Conservation (phyloP, 2,329 filamentous ascomycete species). For the Sclerotinia trifoliorum region DNA sequence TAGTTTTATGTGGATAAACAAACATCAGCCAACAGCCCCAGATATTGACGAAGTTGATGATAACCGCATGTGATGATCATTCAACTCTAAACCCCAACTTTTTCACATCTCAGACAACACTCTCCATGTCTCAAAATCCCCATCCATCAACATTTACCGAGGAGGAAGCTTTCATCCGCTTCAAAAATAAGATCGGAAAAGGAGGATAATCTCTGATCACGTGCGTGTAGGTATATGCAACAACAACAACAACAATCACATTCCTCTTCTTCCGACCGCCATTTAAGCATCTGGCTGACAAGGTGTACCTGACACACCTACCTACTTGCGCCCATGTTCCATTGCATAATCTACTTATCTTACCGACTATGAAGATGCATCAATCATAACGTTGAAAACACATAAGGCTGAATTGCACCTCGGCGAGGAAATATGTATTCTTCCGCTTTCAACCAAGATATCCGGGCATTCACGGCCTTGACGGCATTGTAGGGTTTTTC, state of each 20-base stretch:
- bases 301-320: conserved; percentile 14
- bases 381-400: not conserved
- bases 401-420: conserved; percentile 9
- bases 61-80: conserved; percentile 6
- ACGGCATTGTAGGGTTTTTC: not conserved
- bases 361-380: not conserved
- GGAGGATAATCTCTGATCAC: not conserved
- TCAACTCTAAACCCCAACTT: not conserved
- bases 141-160: not conserved
- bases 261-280: not conserved
- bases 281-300: conserved; percentile 9
- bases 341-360: conserved; percentile 16
- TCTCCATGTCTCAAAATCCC: not conserved
- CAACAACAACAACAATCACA: not conserved
- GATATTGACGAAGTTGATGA: not conserved
- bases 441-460: not conserved
- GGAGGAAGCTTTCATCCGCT: not conserved
- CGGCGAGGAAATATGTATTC: not conserved
- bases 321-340: not conserved
- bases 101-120: not conserved
- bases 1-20: not conserved
- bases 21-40: not conserved
- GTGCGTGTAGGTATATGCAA: not conserved
- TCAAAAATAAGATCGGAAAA: not conserved
- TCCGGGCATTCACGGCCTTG: not conserved